Evolutionary conservation across 2,329 filamentous ascomycete species (phyloP), one percentile per base, ranked within the genome.

Genomic region (Venturia nashicola): DNA sequence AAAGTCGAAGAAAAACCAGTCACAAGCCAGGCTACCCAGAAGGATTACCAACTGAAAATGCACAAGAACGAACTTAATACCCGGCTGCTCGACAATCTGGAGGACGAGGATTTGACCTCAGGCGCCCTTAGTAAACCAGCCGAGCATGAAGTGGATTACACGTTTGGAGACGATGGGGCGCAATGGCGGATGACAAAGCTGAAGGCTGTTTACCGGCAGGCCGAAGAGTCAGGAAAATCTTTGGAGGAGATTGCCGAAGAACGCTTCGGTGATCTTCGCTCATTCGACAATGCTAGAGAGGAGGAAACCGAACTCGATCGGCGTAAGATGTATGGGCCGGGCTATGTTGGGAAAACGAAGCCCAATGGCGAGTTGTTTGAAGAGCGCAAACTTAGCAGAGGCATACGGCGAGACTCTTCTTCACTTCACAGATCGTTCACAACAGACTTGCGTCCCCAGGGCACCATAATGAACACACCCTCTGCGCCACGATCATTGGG

Each of bases 101-200:
- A 85, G 43, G 80, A 83, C 14, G 82, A 83, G 2, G 85, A 82
- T 61, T 79, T 84, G 14, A 67, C 70, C 11, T 68, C 65, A 3
- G 67, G 68, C 7, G 32, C 27, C 5, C 23, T 51, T 9, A 18
- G 27, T 7, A 76, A 82, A 67, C 79, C 82, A 1, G 78, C 80
- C 0, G 76, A 84, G 55, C 79, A 85, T 62, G 83, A 89, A 64
- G 84, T 95, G 9, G 80, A 84, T 65, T 99, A 97, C 72, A 89
- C 79, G 0, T 95, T 99, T 74, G 94, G 95, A 20, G 94, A 99
- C 73, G 78, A 84, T 7, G 93, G 94, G 0, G 93, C 92, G 16
- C 85, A 91, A 69, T 99, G 95, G 94, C 87, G 95, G 61, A 96
- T 99, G 92, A 96, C 88, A 6, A 97, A 92, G 74, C 83, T 99